Conservation (phyloP, 805 yeast species). For the Barnettozyma vustinii region DNA sequence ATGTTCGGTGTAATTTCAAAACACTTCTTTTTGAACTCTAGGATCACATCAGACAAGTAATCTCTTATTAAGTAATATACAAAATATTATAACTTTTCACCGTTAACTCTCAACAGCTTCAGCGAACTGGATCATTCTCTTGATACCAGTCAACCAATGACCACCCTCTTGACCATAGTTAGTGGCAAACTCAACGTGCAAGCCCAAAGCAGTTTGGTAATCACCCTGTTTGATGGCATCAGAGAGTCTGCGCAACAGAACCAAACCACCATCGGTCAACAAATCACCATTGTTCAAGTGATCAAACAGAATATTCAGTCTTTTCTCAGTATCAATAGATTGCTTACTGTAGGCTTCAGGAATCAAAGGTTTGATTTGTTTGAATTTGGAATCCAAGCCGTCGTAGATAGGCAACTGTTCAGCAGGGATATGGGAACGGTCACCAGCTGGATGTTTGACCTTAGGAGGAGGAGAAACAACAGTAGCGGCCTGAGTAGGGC, state of each 20-base stretch:
- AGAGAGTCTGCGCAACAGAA: conserved; percentile 46
- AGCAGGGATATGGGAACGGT: conserved; percentile 61
- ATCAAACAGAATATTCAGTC: conserved; percentile 70
- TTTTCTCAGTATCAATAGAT: conserved; percentile 73
- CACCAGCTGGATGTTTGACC: conserved; percentile 51
- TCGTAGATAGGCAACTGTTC: conserved; percentile 52
- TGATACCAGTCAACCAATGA: conserved; percentile 89
- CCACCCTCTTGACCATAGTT: conserved; percentile 71
- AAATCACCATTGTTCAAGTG: conserved; percentile 71
- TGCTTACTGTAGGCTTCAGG: conserved; percentile 74
- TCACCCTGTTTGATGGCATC: conserved; percentile 47
- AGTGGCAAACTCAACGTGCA: conserved; percentile 56
- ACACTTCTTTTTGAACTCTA: neutral
- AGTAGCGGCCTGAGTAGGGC: conserved; percentile 19
- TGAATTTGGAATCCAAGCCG: conserved; percentile 49
- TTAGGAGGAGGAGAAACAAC: conserved; percentile 22
- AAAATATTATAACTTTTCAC: neutral
- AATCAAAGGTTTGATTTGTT: conserved; percentile 60
- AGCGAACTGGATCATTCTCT: conserved; percentile 75
- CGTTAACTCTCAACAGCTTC: conserved; percentile 26
- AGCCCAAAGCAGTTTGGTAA: conserved; percentile 50
- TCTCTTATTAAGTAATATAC: neutral
- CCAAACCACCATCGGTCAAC: conserved; percentile 51
- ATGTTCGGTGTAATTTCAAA: neutral
- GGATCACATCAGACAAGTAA: neutral